Base-by-base conservation (phyloP, 2,329 filamentous ascomycete genomes). In the Sporothrix euskadiensis region DNA sequence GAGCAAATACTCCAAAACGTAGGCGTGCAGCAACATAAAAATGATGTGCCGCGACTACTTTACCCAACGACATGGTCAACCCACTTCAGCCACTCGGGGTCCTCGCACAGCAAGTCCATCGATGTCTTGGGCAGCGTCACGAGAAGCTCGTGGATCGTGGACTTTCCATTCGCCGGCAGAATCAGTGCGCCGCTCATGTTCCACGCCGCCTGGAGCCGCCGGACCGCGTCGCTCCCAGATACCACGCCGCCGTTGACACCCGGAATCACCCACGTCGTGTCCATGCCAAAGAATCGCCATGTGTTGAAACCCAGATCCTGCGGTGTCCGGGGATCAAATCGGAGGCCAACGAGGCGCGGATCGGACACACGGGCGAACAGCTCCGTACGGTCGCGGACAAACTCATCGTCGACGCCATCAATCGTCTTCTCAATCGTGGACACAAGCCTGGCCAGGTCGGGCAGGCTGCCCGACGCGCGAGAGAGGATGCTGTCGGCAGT, bases 261-360 rank as follows among this genome's bases (percentile, higher is more conserved):
- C 0, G 80, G 78, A 14, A 82, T 76, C 7, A 66, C 39, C 78
- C 83, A 85, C 74, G 79, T 76, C 5, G 81, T 80, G 73, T 85
- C 83, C 30, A 81, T 82, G 1, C 83, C 84, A 75, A 85, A 82
- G 73, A 81, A 80, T 8, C 82, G 79, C 84, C 84, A 85, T 4
- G 83, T 84, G 75, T 85, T 85, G 79, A 85, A 83, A 12, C 81
- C 80, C 54, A 85, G 79, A 56, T 81, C 79, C 69, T 81, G 79
- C 2, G 82, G 80, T 63, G 81, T 79, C n/a, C 82, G 78, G 32
- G 83, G 82, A 73, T 84, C 82, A 72, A 83, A 80, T 22, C 80
- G 79, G 30, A 84, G 78, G 16, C 83, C 83, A 47, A 84, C 76
- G 49, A 78, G 77, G 9, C 83, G 82, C 56, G 83, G 83, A 76